Evolutionary conservation across 208 protist species (phyloP).

Genomic region (Crithidia thermophila): DNA sequence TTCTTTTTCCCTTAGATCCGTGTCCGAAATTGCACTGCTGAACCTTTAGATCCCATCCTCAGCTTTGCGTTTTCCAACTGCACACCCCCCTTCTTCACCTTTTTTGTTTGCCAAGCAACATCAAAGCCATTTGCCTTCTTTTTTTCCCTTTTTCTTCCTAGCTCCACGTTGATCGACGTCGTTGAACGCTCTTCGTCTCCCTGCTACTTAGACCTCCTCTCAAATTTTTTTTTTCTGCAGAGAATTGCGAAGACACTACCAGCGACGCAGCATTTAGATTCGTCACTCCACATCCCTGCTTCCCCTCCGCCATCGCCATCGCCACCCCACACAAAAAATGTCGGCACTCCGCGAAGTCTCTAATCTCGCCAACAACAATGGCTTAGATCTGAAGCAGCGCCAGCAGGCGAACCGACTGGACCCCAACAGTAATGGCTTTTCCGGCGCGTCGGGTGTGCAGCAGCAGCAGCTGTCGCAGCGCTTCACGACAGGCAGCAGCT

Average conservation of each 20-base stretch:
- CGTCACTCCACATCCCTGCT: not conserved
- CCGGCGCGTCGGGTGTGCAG: slow-evolving; percentile 17
- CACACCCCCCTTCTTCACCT: too few species aligned
- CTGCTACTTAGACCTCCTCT: not conserved
- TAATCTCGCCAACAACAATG: slow-evolving; percentile 35
- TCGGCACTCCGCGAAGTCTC: slow-evolving; percentile 67
- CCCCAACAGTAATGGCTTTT: slow-evolving; percentile 28
- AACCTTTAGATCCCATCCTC: too few species aligned
- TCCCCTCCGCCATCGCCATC: not conserved
- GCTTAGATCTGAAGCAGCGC: slow-evolving; percentile 54
- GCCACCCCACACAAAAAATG: slow-evolving; percentile 12
- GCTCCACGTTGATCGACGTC: not conserved
- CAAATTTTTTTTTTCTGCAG: not conserved
- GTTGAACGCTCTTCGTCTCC: not conserved
- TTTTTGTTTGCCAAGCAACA: too few species aligned
- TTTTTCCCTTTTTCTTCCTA: too few species aligned
- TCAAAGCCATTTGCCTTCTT: too few species aligned
- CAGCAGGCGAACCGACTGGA: slow-evolving; percentile 43
- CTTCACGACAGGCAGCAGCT: slow-evolving; percentile 24
- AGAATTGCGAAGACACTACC: too few species aligned
- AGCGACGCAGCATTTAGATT: too few species aligned
- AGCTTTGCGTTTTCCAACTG: too few species aligned
- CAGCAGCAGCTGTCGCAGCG: slow-evolving; percentile 34
- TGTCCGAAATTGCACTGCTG: too few species aligned
- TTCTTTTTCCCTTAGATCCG: too few species aligned